Conservation (phyloP, 441 rosid genomes). For the Raphanus hybrid region DNA sequence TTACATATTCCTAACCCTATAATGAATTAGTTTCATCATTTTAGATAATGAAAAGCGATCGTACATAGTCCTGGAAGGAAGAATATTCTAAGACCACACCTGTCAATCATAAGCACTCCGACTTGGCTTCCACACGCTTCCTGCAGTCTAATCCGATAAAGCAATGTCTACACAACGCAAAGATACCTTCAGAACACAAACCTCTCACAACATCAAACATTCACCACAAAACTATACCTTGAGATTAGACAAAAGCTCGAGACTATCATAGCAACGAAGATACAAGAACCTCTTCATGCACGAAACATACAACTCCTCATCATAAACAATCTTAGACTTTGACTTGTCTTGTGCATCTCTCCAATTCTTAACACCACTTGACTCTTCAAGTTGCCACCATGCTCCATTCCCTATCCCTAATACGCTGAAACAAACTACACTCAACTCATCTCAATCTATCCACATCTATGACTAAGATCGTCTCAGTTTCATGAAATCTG, state of each 20-base stretch:
- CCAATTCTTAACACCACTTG: constrained; percentile 11
- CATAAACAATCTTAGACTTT: constrained; percentile 24
- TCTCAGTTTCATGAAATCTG: background rate
- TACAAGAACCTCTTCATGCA: constrained; percentile 75
- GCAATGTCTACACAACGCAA: constrained; percentile 57
- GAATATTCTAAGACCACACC: constrained; percentile 25
- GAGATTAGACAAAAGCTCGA: constrained; percentile 70
- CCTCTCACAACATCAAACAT: background rate
- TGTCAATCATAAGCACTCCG: constrained; percentile 76
- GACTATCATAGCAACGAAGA: constrained; percentile 73
- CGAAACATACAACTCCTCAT: constrained; percentile 54
- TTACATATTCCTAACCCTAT: background rate
- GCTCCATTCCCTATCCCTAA: constrained; percentile 46
- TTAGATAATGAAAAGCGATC: background rate
- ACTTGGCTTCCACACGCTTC: constrained; percentile 53
- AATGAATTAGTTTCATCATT: background rate
- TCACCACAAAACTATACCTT: constrained; percentile 55
- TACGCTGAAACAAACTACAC: constrained; percentile 5
- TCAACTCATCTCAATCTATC: constrained; percentile 10
- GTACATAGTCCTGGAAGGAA: background rate
- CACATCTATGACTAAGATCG: background rate
- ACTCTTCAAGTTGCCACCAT: constrained; percentile 35
- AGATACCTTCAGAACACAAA: background rate
- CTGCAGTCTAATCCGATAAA: constrained; percentile 54
- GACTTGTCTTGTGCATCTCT: constrained; percentile 17